phyloP scores from a whole-genome alignment of 768 basidiomycete species.

The Mycena alexandri region DNA sequence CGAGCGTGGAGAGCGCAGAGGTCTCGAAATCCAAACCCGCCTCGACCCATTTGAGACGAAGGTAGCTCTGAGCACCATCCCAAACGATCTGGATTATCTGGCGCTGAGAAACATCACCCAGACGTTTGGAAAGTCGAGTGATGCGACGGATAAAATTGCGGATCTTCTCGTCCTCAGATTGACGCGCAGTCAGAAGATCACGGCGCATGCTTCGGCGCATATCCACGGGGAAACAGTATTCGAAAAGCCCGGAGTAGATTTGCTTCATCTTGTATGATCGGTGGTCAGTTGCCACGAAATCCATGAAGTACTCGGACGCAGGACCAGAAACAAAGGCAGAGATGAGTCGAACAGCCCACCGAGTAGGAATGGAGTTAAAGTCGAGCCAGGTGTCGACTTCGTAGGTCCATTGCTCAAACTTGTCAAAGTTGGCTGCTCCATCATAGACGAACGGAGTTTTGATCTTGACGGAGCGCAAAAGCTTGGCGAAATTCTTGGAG shows the following conservation, averaged over 20 bases:
- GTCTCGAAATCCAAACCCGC: slow-evolving; percentile 42
- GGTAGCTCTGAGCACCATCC: slow-evolving; percentile 38
- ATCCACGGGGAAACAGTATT: slow-evolving; percentile 8
- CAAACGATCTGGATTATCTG: slow-evolving; percentile 17
- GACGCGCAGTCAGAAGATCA: neutral
- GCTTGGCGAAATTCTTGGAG: slow-evolving; percentile 1
- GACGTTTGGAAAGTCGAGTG: slow-evolving; percentile 1
- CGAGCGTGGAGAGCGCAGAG: neutral
- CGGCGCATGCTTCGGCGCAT: slow-evolving; percentile 9
- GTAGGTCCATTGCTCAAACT: slow-evolving; percentile 15
- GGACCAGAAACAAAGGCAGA: slow-evolving; percentile 15
- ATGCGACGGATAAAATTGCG: slow-evolving; percentile 16
- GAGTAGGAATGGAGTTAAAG: neutral
- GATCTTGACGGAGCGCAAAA: slow-evolving; percentile 7
- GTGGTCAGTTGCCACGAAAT: slow-evolving; percentile 6
- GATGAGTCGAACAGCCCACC: slow-evolving; percentile 21
- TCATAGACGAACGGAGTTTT: slow-evolving; percentile 5
- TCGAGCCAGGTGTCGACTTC: slow-evolving; percentile 15
- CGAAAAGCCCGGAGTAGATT: slow-evolving; percentile 16
- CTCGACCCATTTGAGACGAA: slow-evolving; percentile 41
- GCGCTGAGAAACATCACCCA: slow-evolving; percentile 15
- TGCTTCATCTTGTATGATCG: slow-evolving; percentile 17
- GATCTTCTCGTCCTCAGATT: neutral
- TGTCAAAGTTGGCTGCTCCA: neutral
- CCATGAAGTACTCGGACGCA: slow-evolving; percentile 13